phyloP scores from a whole-genome alignment of 139 green algal genomes.

The Picochlorum costavermella region DNA sequence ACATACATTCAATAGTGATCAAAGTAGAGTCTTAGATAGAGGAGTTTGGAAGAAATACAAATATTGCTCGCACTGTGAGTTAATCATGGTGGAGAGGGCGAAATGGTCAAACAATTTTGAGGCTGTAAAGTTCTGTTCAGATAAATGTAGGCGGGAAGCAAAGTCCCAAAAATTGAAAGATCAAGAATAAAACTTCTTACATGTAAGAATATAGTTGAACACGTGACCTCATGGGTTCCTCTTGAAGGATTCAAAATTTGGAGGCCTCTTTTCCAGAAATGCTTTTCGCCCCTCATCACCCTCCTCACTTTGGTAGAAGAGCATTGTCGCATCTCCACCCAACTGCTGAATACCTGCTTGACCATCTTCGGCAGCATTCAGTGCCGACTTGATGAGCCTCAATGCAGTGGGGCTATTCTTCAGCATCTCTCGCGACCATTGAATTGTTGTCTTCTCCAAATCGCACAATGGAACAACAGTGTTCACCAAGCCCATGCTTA shows the following conservation, averaged over 20 bases:
- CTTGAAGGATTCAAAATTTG: slow-evolving; percentile 86
- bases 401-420: slow-evolving; percentile 89
- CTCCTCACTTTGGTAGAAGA: slow-evolving; percentile 94
- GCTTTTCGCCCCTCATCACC: slow-evolving; percentile 81
- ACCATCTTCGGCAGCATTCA: slow-evolving; percentile 95
- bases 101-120: slow-evolving; percentile 26
- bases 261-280: slow-evolving; percentile 77
- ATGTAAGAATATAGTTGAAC: slow-evolving; percentile 29
- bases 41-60: slow-evolving; percentile 29
- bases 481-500: slow-evolving; percentile 93
- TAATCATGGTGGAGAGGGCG: slow-evolving; percentile 15
- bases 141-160: slow-evolving; percentile 8
- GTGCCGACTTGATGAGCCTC: slow-evolving; percentile 79
- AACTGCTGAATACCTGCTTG: slow-evolving; percentile 90
- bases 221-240: slow-evolving; percentile 61
- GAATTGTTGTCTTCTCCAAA: slow-evolving; percentile 81
- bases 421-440: slow-evolving; percentile 93
- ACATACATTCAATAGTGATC: slow-evolving; percentile 2
- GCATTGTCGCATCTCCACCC: slow-evolving; percentile 85
- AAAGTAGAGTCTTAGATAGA: slow-evolving; percentile 17
- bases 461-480: slow-evolving; percentile 82
- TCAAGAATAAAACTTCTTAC: background rate
- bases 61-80: slow-evolving; percentile 20
- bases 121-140: slow-evolving; percentile 17
- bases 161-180: background rate